Evolutionary conservation across 2,329 filamentous ascomycete species (phyloP), one percentile per base, ranked within the genome.

Genomic region (Didymella sp.): DNA sequence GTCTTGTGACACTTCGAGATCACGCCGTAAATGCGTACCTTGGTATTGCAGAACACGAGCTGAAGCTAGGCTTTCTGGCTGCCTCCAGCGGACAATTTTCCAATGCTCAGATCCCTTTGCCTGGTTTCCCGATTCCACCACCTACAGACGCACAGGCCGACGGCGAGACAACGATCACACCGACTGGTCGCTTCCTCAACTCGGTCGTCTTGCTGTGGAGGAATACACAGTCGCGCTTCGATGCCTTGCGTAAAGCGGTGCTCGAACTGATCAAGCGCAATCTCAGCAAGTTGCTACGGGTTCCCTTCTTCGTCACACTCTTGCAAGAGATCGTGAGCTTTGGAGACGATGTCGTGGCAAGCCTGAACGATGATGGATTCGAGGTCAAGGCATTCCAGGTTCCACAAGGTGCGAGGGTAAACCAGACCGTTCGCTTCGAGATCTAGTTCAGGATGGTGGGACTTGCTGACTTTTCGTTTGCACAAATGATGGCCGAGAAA

Each of bases 171-270:
- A 9, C 9, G 15, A 43, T 24, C 19, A 55, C 15, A 17, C 40
- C 47, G 28, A 35, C 52, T 3, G 50, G 64, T 33, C 58, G 56
- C 4, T 64, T 70, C 33, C 56, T 71, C 0, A 54, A 71, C 25
- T 69, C 65, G 0, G 19, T 72, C 2, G 60, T 63, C 12, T 52
- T 70, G 33, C 48, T 70, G 11, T 70, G 67, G 66, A 52, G 51
- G 25, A 69, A 69, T 24, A 69, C 69, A 7, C 4, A 19, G 2
- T 24, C 47, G 15, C 44, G 54, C 8, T 6, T 42, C 5, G 67
- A 70, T 30, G n/a, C 42, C 9, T 43, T 71, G 56, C 63, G 67
- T 15, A 37, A 33, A 15, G 58, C 53, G 0, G 59, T 56, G 17
- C 41, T 71, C 30, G 58, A 64, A 24, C 15, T 68, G 31, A 49